Conservation (phyloP, 345 rosid genomes). For the Barbarea vulgaris region DNA sequence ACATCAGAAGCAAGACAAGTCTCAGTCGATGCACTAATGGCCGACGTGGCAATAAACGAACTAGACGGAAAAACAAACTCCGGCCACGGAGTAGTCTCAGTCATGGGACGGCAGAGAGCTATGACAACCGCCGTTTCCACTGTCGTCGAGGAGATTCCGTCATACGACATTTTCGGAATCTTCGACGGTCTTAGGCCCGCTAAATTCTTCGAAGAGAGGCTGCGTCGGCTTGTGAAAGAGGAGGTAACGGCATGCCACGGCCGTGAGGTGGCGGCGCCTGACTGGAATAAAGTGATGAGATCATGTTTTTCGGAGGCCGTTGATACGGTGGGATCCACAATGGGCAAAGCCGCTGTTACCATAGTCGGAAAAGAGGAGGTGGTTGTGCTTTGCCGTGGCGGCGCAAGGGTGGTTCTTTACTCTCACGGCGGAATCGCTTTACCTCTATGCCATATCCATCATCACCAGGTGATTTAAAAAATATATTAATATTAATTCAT, state of each 20-base stretch:
- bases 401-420: conserved; percentile 38
- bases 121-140: conserved; percentile 42
- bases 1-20: conserved; percentile 19
- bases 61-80: conserved; percentile 18
- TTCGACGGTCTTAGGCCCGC: conserved; percentile 35
- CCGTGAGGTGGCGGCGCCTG: not conserved
- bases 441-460: conserved; percentile 38
- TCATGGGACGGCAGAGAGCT: conserved; percentile 43
- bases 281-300: conserved; percentile 38
- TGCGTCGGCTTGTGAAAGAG: conserved; percentile 33
- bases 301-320: conserved; percentile 25
- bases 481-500: no score
- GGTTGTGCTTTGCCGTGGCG: conserved; percentile 35
- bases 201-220: conserved; percentile 31
- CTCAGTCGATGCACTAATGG: conserved; percentile 10
- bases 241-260: conserved; percentile 25
- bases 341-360: conserved; percentile 14
- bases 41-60: conserved; percentile 25
- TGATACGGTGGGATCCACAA: not conserved
- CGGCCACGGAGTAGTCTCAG: conserved; percentile 38
- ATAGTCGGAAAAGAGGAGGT: conserved; percentile 31
- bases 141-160: conserved; percentile 34
- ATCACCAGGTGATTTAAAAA: conserved; percentile 17
- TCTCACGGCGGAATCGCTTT: conserved; percentile 30
- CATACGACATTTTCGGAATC: conserved; percentile 37